Percentiles rank a stretch among this genome's conserved stretches.
These are phyloP conservation scores for Mycena albidolilacea DNA, from an alignment of 768 basidiomycete species.

Conservation along the genomic window DNA sequence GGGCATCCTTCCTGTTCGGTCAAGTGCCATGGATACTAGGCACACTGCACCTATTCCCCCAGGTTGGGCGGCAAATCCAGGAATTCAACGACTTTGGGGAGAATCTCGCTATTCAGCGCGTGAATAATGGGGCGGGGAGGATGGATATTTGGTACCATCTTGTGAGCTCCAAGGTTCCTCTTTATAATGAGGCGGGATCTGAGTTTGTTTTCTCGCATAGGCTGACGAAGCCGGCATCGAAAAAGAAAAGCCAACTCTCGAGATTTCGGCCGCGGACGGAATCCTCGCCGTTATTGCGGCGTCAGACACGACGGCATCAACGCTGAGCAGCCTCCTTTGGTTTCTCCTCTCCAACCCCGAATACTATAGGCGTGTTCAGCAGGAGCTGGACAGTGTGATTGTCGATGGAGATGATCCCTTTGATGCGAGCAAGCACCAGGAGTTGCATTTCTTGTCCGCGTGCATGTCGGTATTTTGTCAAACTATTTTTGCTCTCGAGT, in stretches of 20 bases:
- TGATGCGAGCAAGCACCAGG: slow-evolving; percentile 45
- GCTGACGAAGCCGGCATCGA: slow-evolving; percentile 59
- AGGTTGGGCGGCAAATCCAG: background rate
- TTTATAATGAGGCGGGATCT: background rate
- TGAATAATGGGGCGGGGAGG: slow-evolving; percentile 45
- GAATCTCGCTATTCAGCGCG: slow-evolving; percentile 4
- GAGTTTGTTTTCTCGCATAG: slow-evolving; percentile 36
- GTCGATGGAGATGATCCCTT: slow-evolving; percentile 44
- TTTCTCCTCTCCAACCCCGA: slow-evolving; percentile 52
- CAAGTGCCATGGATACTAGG: slow-evolving; percentile 44
- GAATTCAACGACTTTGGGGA: background rate
- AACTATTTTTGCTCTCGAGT: background rate
- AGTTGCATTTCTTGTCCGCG: slow-evolving; percentile 53
- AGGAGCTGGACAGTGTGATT: slow-evolving; percentile 49
- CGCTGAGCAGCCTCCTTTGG: slow-evolving; percentile 51
- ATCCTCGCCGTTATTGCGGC: slow-evolving; percentile 55
- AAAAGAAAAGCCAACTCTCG: slow-evolving; percentile 48
- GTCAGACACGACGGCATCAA: slow-evolving; percentile 57
- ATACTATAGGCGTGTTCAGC: slow-evolving; percentile 50
- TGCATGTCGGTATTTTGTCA: slow-evolving; percentile 46
- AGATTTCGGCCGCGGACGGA: slow-evolving; percentile 56
- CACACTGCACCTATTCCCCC: slow-evolving; percentile 27
- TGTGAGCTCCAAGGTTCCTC: slow-evolving; percentile 41
- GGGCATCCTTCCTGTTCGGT: slow-evolving; percentile 55
- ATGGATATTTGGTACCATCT: slow-evolving; percentile 61